Evolutionary conservation across 306 rosid species (phyloP), one percentile per base, ranked within the genome.

Genomic region (Ceratonia siliqua): DNA sequence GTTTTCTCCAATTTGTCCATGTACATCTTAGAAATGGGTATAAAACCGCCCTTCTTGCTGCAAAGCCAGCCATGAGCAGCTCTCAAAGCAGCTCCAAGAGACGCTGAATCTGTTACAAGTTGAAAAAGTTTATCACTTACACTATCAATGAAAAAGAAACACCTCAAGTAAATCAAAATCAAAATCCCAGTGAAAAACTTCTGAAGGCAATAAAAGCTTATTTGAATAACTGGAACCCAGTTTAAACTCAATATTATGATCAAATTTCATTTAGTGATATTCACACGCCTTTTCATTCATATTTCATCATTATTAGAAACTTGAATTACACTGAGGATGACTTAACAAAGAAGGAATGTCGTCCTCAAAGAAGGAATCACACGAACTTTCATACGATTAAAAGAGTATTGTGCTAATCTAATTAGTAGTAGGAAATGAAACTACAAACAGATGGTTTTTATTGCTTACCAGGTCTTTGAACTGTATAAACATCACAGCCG

Each of bases 51-150:
- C 77, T 86, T 79, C 43, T 83, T 70, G 69, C 55, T 74, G 89
- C 99, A 94, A 1, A 88, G 73, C 96, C 92, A 94, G 5, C 99
- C 99, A 81, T 94, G 99, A 14, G 99, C 96, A 32, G 96, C 99
- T 80, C 99, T 90, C 85, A 92, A 42, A 3, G 99, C 97, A 63
- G 96, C 99, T 84, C 99, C 99, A 10, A 94, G 87, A 2, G 97
- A 94, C 53, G 99, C 97, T 4, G 99, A 94, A 92, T 94, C 99
- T 94, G 87, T 72, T 24, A 57, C 30, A 49, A 15, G 38, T 78
- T 48, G 14, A 81, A 72, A 33, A 76, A 25, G 10, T 73, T 45
- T 5, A 73, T 46, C 74, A 36, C 70, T 35, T 6, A 0, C 13
- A 56, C 57, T 50, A 65, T 56, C 48, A 18, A 61, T 0, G 21